A percentile compares a stretch with the other conserved stretches of the same genome.
Conservation (phyloP, 2,329 filamentous ascomycete genomes). For the Fusarium sp. region DNA sequence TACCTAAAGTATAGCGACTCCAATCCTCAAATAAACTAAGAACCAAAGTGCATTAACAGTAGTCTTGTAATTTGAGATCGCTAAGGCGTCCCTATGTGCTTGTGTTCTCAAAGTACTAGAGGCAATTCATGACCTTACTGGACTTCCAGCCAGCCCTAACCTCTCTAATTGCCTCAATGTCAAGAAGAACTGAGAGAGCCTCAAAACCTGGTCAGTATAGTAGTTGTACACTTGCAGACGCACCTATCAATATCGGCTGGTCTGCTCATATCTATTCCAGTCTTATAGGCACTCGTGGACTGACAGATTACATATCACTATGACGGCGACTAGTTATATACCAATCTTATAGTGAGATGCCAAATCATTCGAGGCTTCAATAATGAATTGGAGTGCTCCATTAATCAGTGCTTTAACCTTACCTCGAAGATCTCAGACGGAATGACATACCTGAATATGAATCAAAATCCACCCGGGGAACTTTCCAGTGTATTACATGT, state of each 20-base stretch:
- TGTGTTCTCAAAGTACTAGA: not conserved
- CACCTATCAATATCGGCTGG: slow-evolving; percentile 71
- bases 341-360: slow-evolving; percentile 75
- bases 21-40: not conserved
- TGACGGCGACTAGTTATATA: slow-evolving; percentile 73
- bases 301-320: slow-evolving; percentile 78
- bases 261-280: slow-evolving; percentile 75
- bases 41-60: no score
- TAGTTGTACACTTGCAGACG: slow-evolving; percentile 71
- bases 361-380: slow-evolving; percentile 67
- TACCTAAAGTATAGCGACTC: not conserved
- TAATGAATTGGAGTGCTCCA: slow-evolving; percentile 70
- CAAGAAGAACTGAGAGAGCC: not conserved
- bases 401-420: slow-evolving; percentile 72
- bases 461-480: slow-evolving; percentile 73
- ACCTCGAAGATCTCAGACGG: slow-evolving; percentile 66
- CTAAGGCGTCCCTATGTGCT: not conserved
- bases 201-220: slow-evolving; percentile 51
- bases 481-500: slow-evolving; percentile 68
- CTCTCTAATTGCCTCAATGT: not conserved
- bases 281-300: slow-evolving; percentile 73
- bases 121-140: not conserved
- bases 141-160: not conserved
- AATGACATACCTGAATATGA: slow-evolving; percentile 70
- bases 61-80: not conserved